Evolutionary conservation across 495 filamentous ascomycete genomes (phyloP), one percentile per base, ranked within the genome.

Genomic region (Parmelia sp.): DNA sequence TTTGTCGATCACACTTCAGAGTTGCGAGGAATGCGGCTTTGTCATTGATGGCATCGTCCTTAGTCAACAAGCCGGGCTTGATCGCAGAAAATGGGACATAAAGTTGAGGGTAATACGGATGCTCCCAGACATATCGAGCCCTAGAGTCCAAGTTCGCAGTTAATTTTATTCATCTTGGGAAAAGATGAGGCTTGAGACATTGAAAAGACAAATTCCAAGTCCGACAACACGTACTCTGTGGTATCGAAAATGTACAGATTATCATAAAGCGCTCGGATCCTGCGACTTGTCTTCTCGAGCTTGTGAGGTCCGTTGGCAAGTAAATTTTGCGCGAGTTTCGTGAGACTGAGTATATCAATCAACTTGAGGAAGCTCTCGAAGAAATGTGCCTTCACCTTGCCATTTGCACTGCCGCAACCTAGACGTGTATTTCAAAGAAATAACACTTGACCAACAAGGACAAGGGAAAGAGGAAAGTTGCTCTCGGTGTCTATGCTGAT

Each of bases 161-260:
- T 15, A 40, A 40, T 12, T 2, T 40, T 40, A 2, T 10, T 40
- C 5, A 37, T 37, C 36, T 10, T 12, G 9, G 5, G 39, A 15
- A 15, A 14, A 14, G 14, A 12, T 40, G 39, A 40, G 39, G 8
- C 12, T 40, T 40, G 39, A 7, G 14, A 40, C 2, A 40, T 44
- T 12, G 9, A 6, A 40, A 40, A 14, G n/a, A 40, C 37, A 40
- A 2, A 12, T 12, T 12, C 12, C 37, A 40, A 40, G 78, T 72
- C 81, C 4, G 84, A 79, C 39, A 74, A 75, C 31, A 72, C 69
- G 69, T 87, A 87, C 23, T 66, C 39, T 17, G 70, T 77, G 15
- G 78, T 77, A 63, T 77, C 72, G 61, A 77, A 71, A 42, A 77
- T 71, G 58, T 70, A 76, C 42, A 59, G 35, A n/a, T 65, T 66